phyloP scores from a whole-genome alignment of 2,329 filamentous ascomycete genomes.

The Hortaea werneckii region DNA sequence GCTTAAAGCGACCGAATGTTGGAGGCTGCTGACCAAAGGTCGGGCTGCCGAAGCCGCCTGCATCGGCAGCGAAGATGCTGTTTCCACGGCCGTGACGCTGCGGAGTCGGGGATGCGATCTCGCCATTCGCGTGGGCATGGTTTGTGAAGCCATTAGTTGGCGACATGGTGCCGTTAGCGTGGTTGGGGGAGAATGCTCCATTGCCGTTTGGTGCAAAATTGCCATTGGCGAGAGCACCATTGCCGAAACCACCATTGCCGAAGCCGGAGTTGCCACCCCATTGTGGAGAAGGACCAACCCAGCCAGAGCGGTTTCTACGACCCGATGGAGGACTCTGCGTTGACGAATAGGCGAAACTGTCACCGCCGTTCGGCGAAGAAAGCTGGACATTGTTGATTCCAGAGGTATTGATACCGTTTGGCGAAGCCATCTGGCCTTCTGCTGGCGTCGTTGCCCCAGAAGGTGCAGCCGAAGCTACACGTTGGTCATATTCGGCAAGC shows the following conservation, averaged over 20 bases:
- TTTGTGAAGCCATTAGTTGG: neutral
- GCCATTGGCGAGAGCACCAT: neutral
- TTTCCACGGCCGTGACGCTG: constrained; percentile 17
- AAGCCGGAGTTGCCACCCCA: constrained; percentile 3
- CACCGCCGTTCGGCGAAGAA: neutral
- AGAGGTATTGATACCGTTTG: constrained; percentile 4
- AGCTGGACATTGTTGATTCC: neutral
- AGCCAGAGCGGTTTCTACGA: constrained; percentile 10
- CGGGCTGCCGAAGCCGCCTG: constrained; percentile 11
- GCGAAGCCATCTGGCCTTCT: constrained; percentile 8
- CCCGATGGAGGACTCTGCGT: constrained; percentile 5
- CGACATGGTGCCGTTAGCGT: neutral
- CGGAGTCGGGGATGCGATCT: constrained; percentile 19
- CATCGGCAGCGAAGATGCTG: constrained; percentile 6
- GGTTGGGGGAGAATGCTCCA: neutral
- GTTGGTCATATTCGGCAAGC: constrained; percentile 51
- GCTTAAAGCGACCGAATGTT: constrained; percentile 19
- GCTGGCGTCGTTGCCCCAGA: constrained; percentile 7
- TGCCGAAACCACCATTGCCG: neutral
- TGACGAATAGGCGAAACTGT: constrained; percentile 3
- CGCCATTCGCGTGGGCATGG: neutral
- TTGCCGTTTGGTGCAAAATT: neutral
- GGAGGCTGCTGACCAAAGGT: constrained; percentile 10
- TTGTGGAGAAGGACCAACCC: constrained; percentile 7
- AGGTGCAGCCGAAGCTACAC: constrained; percentile 23